Percentiles rank a stretch among this genome's conserved stretches.
phyloP scores from a whole-genome alignment of 352 stramenopile species.

The Phytophthora cryptogea region DNA sequence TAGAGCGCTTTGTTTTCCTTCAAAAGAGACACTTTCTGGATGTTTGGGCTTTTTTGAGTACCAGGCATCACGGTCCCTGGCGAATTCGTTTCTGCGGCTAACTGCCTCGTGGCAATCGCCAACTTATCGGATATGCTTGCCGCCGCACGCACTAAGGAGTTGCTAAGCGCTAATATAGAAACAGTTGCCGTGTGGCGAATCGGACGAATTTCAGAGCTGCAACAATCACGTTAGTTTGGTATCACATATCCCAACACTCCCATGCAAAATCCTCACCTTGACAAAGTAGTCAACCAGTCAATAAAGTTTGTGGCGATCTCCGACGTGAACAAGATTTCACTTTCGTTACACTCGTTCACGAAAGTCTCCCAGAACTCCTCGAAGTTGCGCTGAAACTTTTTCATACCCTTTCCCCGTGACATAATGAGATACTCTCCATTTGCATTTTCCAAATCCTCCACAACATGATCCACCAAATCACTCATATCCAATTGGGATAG shows the following conservation, averaged over 20 bases:
- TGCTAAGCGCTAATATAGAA: constrained; percentile 67
- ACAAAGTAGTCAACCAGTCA: constrained; percentile 84
- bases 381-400: constrained; percentile 71
- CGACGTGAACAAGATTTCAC: constrained; percentile 79
- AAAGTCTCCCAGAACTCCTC: constrained; percentile 80
- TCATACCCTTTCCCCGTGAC: constrained; percentile 60
- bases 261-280: constrained; percentile 43
- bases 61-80: constrained; percentile 26
- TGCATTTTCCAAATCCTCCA: constrained; percentile 63
- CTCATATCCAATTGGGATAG: constrained; percentile 78
- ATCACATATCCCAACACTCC: background rate
- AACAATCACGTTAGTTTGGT: constrained; percentile 14
- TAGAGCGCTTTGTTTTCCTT: constrained; percentile 74
- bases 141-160: constrained; percentile 61
- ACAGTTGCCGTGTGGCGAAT: constrained; percentile 83
- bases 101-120: constrained; percentile 67
- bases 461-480: constrained; percentile 64
- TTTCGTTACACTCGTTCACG: constrained; percentile 80
- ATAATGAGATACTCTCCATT: constrained; percentile 72
- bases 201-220: constrained; percentile 79
- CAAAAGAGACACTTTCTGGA: constrained; percentile 44
- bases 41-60: constrained; percentile 53
- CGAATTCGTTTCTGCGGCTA: constrained; percentile 57
- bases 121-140: constrained; percentile 64
- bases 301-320: constrained; percentile 66